Base-by-base conservation (phyloP, 164 flowering plant species). In the Stephania cephalantha region DNA sequence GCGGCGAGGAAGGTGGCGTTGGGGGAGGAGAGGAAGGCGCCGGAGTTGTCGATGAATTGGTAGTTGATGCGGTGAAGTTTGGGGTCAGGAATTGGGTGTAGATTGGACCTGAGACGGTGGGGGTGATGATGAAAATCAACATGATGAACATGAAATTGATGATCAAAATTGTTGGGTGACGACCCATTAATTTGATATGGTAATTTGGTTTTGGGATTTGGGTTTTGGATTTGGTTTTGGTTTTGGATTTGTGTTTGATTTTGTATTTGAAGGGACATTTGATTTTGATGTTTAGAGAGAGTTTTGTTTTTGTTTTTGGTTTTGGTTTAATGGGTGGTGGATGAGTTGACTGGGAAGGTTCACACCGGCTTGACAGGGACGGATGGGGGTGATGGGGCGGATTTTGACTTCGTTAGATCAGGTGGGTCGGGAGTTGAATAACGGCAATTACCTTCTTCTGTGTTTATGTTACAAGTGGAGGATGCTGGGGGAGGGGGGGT, bases 31-130 rank as follows among this genome's bases (percentile, higher is more conserved):
- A 94, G 74, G 84, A 94, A 94, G 45, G 85, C 78, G 18, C 97
- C 97, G 31, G 44, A 1, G 63, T 78, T 72, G 76, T 88, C 91
- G 58, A 89, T 48, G 78, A 84, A 88, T 50, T 74, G 75, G 75
- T 84, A 15, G 79, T 86, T 10, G 95, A 85, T 52, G 91, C 90
- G 0, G 87, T 86, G 88, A 90, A 91, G 82, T 87, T 87, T 7
- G 96, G 97, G 72, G 79, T 75, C 35, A 88, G 72, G 77, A 84
- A 85, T 53, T 89, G 89, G 0, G 83, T 7, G 74, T 35, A 68
- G 63, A 77, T 20, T 0, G 30, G 73, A n/a, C 71, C 69, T 13
- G 79, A 69, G 72, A 70, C 81, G 53, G 82, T n/a, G 20, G 71
- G 70, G 11, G 79, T 68, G 71, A 83, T 1, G 46, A 72, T 25